phyloP scores from a whole-genome alignment of 148 eudicot species.

The Chenopodium formosanum region DNA sequence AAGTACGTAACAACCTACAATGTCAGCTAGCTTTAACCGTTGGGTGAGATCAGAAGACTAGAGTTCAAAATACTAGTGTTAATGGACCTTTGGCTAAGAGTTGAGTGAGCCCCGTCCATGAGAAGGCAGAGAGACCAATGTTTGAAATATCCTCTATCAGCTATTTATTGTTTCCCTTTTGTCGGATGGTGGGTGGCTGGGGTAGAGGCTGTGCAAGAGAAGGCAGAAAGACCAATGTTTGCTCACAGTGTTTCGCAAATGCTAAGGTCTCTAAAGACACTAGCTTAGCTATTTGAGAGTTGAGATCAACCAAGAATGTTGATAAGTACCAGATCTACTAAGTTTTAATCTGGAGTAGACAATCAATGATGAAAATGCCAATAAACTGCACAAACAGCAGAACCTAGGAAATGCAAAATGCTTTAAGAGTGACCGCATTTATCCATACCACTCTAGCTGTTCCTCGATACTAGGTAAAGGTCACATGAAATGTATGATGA shows the following conservation, averaged over 20 bases:
- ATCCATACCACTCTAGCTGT: neutral
- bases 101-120: neutral
- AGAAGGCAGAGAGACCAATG: neutral
- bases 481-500: neutral
- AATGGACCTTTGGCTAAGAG: no score
- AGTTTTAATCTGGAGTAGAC: neutral
- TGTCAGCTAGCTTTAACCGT: neutral
- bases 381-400: neutral
- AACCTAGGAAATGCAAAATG: neutral
- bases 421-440: constrained; percentile 6
- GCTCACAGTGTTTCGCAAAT: neutral
- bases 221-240: neutral
- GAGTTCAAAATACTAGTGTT: neutral
- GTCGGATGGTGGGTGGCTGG: neutral
- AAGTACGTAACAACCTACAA: neutral
- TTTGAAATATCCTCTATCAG: neutral
- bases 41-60: neutral
- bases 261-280: neutral
- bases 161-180: neutral
- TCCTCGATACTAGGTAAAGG: constrained; percentile 15
- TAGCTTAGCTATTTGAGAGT: no score
- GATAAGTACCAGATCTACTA: neutral
- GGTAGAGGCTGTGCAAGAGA: neutral
- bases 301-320: no score
- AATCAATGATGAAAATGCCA: neutral